Evolutionary conservation across 163 green algal genomes (phyloP), one percentile per base, ranked within the genome.

Genomic region (Volvox carteri): DNA sequence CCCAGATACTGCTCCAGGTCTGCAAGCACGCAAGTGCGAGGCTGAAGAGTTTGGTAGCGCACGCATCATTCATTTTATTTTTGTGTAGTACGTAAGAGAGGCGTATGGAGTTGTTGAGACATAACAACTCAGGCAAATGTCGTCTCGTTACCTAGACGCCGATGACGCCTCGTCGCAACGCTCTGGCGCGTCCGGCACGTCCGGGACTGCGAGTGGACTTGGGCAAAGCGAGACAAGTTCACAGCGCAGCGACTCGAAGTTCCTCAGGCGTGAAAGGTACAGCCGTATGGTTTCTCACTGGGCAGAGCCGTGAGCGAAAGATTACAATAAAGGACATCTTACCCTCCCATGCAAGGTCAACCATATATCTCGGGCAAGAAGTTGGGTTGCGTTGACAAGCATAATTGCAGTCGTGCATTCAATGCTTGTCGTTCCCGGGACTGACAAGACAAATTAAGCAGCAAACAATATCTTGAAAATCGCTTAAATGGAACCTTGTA

Each of bases 181-280:
- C n/a, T 67, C 42, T 23, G 73, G 73, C n/a, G 44, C 44, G 7
- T 78, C 70, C 25, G 70, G 70, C 16, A 78, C 19, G 7, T 58
- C 70, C 33, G 70, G 70, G 1, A 21, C 39, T 67, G 30, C 65
- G 41, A 60, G 73, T 50, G 42, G 73, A 46, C 41, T 78, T 58
- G 65, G 65, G 25, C 65, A 75, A 30, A 80, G 73, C 73, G 73
- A 80, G 73, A 80, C 73, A 33, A 65, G 42, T 11, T 80, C 73
- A 23, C 73, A 80, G n/a, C 44, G 73, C 5, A 80, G 73, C 30
- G 73, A 80, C 44, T 41, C 73, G 28, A 80, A 80, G 25, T 80
- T 80, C 44, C 14, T 80, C 21, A 80, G 30, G 44, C 73, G 73
- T 21, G 73, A 80, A 80, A 80, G 73, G 73, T 80, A 44, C 21